A percentile compares a stretch with the other conserved stretches of the same genome.
Conservation (phyloP, 306 rosid genomes). For the Psophocarpus tetragonolobus region DNA sequence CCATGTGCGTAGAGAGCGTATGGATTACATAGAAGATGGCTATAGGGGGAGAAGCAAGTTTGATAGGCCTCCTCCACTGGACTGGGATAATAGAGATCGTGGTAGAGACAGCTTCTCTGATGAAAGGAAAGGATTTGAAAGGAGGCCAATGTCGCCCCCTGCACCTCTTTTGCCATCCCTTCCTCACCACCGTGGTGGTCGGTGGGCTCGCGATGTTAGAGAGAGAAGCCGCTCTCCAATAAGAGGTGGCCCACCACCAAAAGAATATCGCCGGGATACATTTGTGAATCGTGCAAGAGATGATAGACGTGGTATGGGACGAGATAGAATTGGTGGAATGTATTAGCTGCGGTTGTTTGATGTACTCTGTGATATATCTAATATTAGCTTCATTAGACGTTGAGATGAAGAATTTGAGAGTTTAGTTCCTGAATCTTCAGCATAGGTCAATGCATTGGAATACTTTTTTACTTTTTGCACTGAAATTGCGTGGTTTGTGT, state of each 20-base stretch:
- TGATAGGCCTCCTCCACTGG: slow-evolving; percentile 68
- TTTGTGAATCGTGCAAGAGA: slow-evolving; percentile 56
- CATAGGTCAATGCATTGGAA: neutral
- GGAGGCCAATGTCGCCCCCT: slow-evolving; percentile 74
- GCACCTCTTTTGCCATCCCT: slow-evolving; percentile 46
- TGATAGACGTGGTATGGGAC: slow-evolving; percentile 65
- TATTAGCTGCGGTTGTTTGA: slow-evolving; percentile 38
- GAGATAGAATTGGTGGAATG: slow-evolving; percentile 69
- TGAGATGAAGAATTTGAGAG: slow-evolving; percentile 27
- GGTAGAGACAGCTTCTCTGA: slow-evolving; percentile 66
- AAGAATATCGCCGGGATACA: slow-evolving; percentile 61
- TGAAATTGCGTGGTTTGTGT: slow-evolving; percentile 1
- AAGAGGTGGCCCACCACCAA: slow-evolving; percentile 64
- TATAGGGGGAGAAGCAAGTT: slow-evolving; percentile 76
- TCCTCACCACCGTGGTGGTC: slow-evolving; percentile 62
- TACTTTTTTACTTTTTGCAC: slow-evolving; percentile 1
- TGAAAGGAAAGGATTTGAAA: slow-evolving; percentile 74
- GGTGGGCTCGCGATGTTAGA: slow-evolving; percentile 59
- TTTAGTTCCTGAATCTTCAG: slow-evolving; percentile 16
- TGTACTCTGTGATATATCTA: slow-evolving; percentile 4
- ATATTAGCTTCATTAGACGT: slow-evolving; percentile 27
- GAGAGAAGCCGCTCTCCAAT: slow-evolving; percentile 83
- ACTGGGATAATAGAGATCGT: slow-evolving; percentile 67
- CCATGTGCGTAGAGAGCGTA: slow-evolving; percentile 56
- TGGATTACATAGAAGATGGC: slow-evolving; percentile 66